Evolutionary conservation across 2,329 filamentous ascomycete species (phyloP), one percentile per base, ranked within the genome.

Genomic region (Microdochium paspali): DNA sequence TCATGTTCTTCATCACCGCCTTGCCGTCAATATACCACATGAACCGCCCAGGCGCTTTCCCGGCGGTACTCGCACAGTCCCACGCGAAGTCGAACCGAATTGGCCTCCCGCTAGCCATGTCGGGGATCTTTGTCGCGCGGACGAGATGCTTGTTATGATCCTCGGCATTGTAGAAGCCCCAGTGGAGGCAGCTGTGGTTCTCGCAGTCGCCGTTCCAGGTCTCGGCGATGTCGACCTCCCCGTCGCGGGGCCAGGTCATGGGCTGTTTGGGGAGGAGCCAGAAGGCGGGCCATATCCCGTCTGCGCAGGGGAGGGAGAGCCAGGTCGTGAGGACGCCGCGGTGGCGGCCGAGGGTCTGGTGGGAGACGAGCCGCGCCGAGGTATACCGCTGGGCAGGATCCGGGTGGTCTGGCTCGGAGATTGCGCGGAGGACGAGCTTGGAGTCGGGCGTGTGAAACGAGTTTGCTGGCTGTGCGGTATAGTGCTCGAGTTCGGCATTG

Each of bases 241-340:
- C 78, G 50, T 82, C 78, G 0, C 62, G 68, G 0, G 78, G 78
- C 78, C 78, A 82, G 0, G 62, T 60, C 54, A 80, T 81, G 0
- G 77, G 78, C 52, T 81, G 74, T 26, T 67, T 60, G 0, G 78
- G 78, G 5, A 82, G 63, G 46, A 81, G 68, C 78, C 78, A 82
- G 55, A 80, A 80, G 0, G 78, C 78, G 1, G 78, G 78, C 78
- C 78, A 82, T 44, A 82, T 73, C 3, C 78, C 78, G 2, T 65
- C 57, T 0, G 77, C 77, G 46, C 72, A 75, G 0, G 78, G 78
- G 1, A 75, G 68, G 0, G 66, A 64, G 10, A 80, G 67, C 1
- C 70, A 67, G 2, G 73, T 77, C 2, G 70, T 70, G 39, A 82
- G 58, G 44, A 71, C 77, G 24, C 78, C 78, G 26, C 72, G 65